Conservation (phyloP, 345 rosid species). For the Gynandropsis gynandra region DNA sequence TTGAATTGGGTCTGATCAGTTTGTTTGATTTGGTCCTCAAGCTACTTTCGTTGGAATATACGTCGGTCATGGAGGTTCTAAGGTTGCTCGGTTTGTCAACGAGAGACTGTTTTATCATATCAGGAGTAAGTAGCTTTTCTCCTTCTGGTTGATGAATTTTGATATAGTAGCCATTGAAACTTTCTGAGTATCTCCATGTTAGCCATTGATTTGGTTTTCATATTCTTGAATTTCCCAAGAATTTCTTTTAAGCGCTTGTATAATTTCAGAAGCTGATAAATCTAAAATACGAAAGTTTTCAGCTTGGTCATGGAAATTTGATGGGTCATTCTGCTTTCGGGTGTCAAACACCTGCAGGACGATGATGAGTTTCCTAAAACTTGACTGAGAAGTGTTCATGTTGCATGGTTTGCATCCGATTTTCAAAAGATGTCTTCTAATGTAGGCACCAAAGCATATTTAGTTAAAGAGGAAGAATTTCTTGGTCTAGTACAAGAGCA, state of each 20-base stretch:
- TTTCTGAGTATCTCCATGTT: neutral
- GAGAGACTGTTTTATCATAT: slow-evolving; percentile 58
- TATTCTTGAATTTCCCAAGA: too few species aligned
- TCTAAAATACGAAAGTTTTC: too few species aligned
- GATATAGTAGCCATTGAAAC: neutral
- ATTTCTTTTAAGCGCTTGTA: neutral
- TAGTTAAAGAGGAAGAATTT: slow-evolving; percentile 86
- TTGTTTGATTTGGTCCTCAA: slow-evolving; percentile 57
- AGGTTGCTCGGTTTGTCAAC: slow-evolving; percentile 76
- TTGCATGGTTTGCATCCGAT: slow-evolving; percentile 72
- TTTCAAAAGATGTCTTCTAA: slow-evolving; percentile 68
- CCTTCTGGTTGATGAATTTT: neutral
- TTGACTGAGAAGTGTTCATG: slow-evolving; percentile 34
- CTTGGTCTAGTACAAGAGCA: slow-evolving; percentile 61
- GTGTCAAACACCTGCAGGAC: neutral
- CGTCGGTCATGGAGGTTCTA: slow-evolving; percentile 99
- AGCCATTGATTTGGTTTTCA: neutral
- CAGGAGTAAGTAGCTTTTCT: slow-evolving; percentile 36
- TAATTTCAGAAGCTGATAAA: too few species aligned
- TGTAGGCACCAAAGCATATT: slow-evolving; percentile 68
- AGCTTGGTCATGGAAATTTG: neutral
- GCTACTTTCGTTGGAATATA: slow-evolving; percentile 95
- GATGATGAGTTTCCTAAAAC: neutral
- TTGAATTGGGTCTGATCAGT: slow-evolving; percentile 93
- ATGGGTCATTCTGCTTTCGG: too few species aligned